Evolutionary conservation across 177 flowering plant species (phyloP), one percentile per base, ranked within the genome.

Genomic region (Tripterygium wilfordii): DNA sequence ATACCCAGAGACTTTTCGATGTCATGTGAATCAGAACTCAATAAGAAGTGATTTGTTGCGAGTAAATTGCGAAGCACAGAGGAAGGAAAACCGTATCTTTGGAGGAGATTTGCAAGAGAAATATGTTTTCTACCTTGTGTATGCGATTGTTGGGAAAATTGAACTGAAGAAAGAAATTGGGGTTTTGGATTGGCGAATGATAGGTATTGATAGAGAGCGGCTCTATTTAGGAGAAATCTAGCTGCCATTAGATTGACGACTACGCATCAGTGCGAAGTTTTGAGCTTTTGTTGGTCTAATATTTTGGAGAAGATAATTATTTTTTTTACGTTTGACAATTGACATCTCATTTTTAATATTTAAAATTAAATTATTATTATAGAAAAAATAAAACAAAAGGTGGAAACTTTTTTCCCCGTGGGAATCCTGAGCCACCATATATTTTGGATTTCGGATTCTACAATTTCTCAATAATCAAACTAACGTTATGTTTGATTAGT

Each of bases 31-130:
- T 54, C 41, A 39, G 53, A 66, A 42, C 53, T 59, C 49, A 65
- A 57, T 19, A 86, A 48, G 65, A 67, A 73, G 0, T 31, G 70
- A 45, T 74, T 75, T 57, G 65, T 74, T 8, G 24, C 10, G n/a
- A 88, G 62, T 38, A 80, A 77, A 51, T 44, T 43, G 32, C 56
- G 65, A 22, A 83, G 54, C 1, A 68, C 62, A 22, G 79, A 53
- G 17, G 63, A 45, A 3, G 85, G 71, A 20, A 85, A 79, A 31
- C 80, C 91, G 49, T 74, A 71, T 73, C 77, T 83, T 40, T 63
- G 76, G n/a, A 88, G 60, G 49, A 83, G 75, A 63, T 53, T 63
- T 21, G 74, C 57, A 18, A 82, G 67, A 3, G 74, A 54, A 42
- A 72, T 48, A 23, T 49, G 62, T 23, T 65, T 62, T 53, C 57